Evolutionary conservation across 2,329 filamentous ascomycete genomes (phyloP), one percentile per base, ranked within the genome.

Genomic region (Xylaria sp.): DNA sequence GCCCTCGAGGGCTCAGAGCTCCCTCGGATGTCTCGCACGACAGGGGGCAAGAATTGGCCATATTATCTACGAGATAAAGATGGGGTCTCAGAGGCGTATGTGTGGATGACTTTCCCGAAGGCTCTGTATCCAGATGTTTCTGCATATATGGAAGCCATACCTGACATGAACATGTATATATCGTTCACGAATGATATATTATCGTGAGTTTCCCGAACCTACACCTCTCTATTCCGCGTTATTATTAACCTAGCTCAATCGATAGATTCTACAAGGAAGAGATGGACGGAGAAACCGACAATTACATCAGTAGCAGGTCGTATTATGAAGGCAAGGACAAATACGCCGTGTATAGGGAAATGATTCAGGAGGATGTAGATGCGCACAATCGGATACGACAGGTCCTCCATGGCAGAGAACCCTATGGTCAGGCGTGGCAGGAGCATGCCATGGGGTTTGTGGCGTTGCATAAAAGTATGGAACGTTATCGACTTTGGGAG

Each of bases 181-280:
- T 72, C 70, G 20, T 57, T 77, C 6, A 72, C 70, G 1, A 78
- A 77, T 48, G 75, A 78, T 52, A 72, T 77, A 5, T 18, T 78
- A 43, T 78, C 76, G 76, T 76, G 45, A 68, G 75, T 73, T 8
- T n/a, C 7, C 34, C 45, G 18, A 30, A 2, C 7, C 2, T 20
- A 1, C 2, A 0, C 48, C 1, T 13, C 18, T 39, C 18, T 25
- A 30, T 7, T 13, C 30, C 1, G 5, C 3, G n/a, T 13, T 34
- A 9, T 18, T 45, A 45, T n/a, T 53, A 55, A 69, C 4, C 4
- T 30, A 34, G 23, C 28, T 20, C 9, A 3, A 13, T 10, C 4
- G 18, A 0, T 34, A 78, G 74, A 2, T 78, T 77, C 52, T 77
- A 77, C 20, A 78, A 78, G 9, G 76, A 78, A 55, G 76, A 78